Evolutionary conservation across 352 stramenopile genomes (phyloP), one percentile per base, ranked within the genome.

Genomic region (Pythium aphanidermatum): DNA sequence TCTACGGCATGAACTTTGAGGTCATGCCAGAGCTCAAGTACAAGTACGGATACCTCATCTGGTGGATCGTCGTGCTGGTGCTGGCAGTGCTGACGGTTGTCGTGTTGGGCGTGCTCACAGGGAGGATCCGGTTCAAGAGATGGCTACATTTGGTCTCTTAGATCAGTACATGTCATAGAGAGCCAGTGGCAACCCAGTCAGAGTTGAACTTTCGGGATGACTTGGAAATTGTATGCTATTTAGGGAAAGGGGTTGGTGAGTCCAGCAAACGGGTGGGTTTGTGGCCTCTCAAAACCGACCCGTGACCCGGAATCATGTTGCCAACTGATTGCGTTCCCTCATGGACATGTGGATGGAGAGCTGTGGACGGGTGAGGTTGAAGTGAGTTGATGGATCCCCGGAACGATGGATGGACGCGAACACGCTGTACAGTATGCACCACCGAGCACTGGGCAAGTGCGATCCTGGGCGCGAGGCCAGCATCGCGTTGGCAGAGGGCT

Each of bases 1-100:
- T 95, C 8, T 93, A 93, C 45, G 83, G 83, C 33, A 95, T 95
- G 83, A 95, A 95, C 65, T 95, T 93, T 47, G 66, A 72, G 23
- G 68, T 84, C 44, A 95, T 95, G 82, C 82, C 83, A 3, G 83
- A 93, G 52, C 64, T 95, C 23, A 39, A 74, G n/a, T 70, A 70
- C 50, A 48, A 82, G 40, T 58, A 88, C 34, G 83, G 80, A 29
- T 95, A 95, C 54, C 68, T 74, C 40, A 58, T 87, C 19, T 95
- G 82, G 74, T 95, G 83, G 83, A 58, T 55, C 5, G 63, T 71
- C 16, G 65, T 84, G 30, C 27, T 82, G n/a, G 35, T 45, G 4
- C 69, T 92, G 21, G 68, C 65, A 4, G 46, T 63, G 2, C 29
- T 49, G 14, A 83, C 70, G 6, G 28, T 86, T 6, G 35, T 46